phyloP scores from a whole-genome alignment of 345 rosid genomes.

The Lenwebbia sp. region DNA sequence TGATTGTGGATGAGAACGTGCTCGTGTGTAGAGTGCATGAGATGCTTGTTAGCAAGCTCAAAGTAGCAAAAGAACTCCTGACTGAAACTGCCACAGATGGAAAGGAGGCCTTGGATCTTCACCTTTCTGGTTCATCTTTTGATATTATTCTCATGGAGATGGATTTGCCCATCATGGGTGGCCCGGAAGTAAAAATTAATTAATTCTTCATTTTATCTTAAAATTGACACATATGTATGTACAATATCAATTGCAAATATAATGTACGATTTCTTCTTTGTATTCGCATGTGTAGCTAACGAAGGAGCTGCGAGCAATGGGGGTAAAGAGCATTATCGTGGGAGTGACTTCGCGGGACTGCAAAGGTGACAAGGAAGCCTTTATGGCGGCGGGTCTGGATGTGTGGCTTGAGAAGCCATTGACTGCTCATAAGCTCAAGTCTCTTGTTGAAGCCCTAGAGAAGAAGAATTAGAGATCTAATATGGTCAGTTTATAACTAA shows the following conservation, averaged over 20 bases:
- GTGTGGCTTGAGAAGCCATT: slow-evolving; percentile 18
- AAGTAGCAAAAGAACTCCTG: background rate
- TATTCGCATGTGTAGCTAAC: slow-evolving; percentile 7
- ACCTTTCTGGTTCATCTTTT: slow-evolving; percentile 5
- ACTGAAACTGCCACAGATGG: slow-evolving; percentile 12
- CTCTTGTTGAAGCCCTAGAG: background rate
- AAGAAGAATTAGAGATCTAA: background rate
- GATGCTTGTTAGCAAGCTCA: background rate
- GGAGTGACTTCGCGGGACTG: slow-evolving; percentile 10
- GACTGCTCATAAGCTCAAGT: background rate
- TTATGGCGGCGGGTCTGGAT: slow-evolving; percentile 17
- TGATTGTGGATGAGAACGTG: slow-evolving; percentile 23
- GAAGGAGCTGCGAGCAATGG: slow-evolving; percentile 14
- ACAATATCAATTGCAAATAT: background rate
- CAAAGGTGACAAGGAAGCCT: background rate
- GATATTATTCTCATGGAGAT: slow-evolving; percentile 26
- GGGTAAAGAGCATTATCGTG: slow-evolving; percentile 13
- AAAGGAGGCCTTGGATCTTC: slow-evolving; percentile 24
- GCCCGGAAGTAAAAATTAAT: slow-evolving; percentile 9
- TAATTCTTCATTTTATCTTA: background rate
- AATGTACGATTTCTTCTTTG: background rate
- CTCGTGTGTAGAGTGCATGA: slow-evolving; percentile 4
- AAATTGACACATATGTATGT: background rate
- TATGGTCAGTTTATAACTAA: background rate
- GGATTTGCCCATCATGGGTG: slow-evolving; percentile 30